These are phyloP conservation scores for Mimosa pudica DNA, from an alignment of 306 rosid genomes.

Conservation along the genomic window DNA sequence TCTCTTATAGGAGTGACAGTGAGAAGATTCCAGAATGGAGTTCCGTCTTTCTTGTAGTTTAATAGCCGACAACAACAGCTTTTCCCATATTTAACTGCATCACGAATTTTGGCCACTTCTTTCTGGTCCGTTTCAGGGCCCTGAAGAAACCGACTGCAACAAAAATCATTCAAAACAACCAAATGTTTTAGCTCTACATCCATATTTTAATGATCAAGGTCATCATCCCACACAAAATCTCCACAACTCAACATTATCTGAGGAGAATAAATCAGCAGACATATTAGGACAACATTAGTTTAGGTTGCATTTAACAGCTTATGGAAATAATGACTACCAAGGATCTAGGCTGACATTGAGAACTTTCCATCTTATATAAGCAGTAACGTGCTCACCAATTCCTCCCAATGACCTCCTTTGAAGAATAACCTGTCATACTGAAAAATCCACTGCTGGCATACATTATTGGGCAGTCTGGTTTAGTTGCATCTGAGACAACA, in stretches of 20 bases:
- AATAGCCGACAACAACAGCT: constrained; percentile 85
- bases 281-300: neutral
- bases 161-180: constrained; percentile 29
- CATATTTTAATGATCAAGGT: neutral
- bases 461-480: constrained; percentile 89
- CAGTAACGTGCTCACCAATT: constrained; percentile 67
- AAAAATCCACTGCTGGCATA: constrained; percentile 88
- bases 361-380: constrained; percentile 19
- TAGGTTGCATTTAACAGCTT: neutral
- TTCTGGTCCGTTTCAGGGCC: constrained; percentile 81
- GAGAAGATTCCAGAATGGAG: constrained; percentile 97
- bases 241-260: constrained; percentile 2
- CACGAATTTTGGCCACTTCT: constrained; percentile 77
- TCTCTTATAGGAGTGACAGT: constrained; percentile 86
- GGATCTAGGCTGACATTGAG: constrained; percentile 18
- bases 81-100: constrained; percentile 66
- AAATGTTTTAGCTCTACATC: constrained; percentile 13
- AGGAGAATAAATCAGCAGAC: constrained; percentile 3
- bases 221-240: neutral
- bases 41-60: constrained; percentile 93
- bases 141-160: constrained; percentile 95
- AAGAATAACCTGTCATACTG: constrained; percentile 82
- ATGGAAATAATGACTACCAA: constrained; percentile 2
- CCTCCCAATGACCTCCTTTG: constrained; percentile 83
- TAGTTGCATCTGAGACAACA: constrained; percentile 92